phyloP scores from a whole-genome alignment of 768 basidiomycete species.

The Leccinellum luteum region DNA sequence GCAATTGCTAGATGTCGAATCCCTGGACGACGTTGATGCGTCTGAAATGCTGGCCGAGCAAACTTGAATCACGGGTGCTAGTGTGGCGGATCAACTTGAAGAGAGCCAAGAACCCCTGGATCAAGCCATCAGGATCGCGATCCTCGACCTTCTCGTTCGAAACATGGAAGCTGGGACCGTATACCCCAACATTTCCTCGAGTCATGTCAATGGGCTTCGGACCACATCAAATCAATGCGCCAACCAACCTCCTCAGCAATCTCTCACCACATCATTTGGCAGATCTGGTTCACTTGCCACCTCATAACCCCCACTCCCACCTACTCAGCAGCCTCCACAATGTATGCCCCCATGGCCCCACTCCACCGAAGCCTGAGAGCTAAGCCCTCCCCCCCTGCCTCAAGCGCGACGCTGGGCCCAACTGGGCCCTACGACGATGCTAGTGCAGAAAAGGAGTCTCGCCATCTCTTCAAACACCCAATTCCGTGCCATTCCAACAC shows the following conservation, averaged over 20 bases:
- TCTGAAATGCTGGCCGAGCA: constrained; percentile 62
- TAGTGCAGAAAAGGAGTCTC: constrained; percentile 34
- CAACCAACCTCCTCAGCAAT: constrained; percentile 43
- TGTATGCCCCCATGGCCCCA: constrained; percentile 28
- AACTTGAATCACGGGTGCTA: constrained; percentile 70
- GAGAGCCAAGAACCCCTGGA: constrained; percentile 46
- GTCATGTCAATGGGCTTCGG: constrained; percentile 54
- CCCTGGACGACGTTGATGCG: constrained; percentile 55
- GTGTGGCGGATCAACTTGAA: constrained; percentile 60
- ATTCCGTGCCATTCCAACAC: constrained; percentile 77
- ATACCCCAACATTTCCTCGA: constrained; percentile 74
- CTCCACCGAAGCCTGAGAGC: no score
- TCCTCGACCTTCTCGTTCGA: constrained; percentile 78
- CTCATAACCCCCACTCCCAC: constrained; percentile 30
- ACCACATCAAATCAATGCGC: constrained; percentile 46
- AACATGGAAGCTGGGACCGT: constrained; percentile 61
- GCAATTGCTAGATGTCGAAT: constrained; percentile 61
- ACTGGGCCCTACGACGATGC: constrained; percentile 74
- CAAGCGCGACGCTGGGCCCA: no score
- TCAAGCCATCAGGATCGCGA: constrained; percentile 70
- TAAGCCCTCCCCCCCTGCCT: no score
- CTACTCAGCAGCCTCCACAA: constrained; percentile 38
- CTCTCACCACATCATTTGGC: constrained; percentile 30
- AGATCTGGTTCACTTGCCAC: constrained; percentile 28
- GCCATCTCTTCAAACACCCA: constrained; percentile 74